phyloP scores from a whole-genome alignment of 2,329 filamentous ascomycete genomes.

The Calonectria multiphialidica region DNA sequence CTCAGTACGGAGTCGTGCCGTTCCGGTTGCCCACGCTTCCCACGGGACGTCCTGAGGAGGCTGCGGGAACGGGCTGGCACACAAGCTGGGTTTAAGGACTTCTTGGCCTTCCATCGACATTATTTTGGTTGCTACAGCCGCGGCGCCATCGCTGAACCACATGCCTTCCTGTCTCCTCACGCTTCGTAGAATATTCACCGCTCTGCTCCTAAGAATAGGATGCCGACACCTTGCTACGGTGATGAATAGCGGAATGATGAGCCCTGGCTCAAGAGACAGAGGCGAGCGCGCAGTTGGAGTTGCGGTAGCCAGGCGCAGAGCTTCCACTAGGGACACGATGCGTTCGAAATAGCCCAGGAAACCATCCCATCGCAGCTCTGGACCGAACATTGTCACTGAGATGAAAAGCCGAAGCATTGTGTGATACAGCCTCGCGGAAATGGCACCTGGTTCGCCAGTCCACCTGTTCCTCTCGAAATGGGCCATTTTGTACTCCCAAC shows the following conservation, averaged over 20 bases:
- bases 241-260: constrained; percentile 47
- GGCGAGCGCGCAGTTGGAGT: constrained; percentile 30
- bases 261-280: constrained; percentile 48
- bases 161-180: constrained; percentile 48
- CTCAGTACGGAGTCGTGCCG: constrained; percentile 18
- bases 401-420: constrained; percentile 37
- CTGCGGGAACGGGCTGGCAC: not conserved
- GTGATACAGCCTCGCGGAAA: constrained; percentile 47
- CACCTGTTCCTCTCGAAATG: constrained; percentile 32
- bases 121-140: constrained; percentile 35
- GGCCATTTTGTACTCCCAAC: constrained; percentile 41
- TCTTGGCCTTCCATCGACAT: constrained; percentile 39
- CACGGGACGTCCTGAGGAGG: constrained; percentile 29
- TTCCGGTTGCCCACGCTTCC: constrained; percentile 37
- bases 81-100: constrained; percentile 32
- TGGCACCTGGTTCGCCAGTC: constrained; percentile 24
- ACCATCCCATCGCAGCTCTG: constrained; percentile 46
- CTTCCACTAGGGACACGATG: constrained; percentile 35
- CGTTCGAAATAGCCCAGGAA: constrained; percentile 45
- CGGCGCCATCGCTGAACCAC: constrained; percentile 47
- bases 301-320: constrained; percentile 29
- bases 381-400: constrained; percentile 31
- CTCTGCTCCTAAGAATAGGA: constrained; percentile 42
- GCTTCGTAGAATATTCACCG: constrained; percentile 37
- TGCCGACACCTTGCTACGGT: constrained; percentile 46